Evolutionary conservation across 345 rosid genomes (phyloP), one percentile per base, ranked within the genome.

Genomic region (Citrus maxima): DNA sequence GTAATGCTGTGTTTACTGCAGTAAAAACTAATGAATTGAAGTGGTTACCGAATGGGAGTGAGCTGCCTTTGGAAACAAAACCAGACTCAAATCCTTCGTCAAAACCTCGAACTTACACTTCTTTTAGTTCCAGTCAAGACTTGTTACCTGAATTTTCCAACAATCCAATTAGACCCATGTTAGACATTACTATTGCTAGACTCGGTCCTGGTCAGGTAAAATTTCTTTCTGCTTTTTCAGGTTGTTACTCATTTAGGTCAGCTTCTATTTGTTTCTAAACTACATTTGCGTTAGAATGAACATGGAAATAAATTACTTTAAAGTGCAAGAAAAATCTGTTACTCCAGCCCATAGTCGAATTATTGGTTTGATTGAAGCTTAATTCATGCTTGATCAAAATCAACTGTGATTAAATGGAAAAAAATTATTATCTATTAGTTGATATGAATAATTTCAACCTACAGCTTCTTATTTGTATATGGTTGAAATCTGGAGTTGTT

Each of bases 41-140:
- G 81, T 96, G 99, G 99, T 86, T 92, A 75, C 93, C 97, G 7
- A 83, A 87, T 75, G 98, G 99, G 77, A 96, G 99, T 30, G 93
- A 90, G 87, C 80, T 93, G 46, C 64, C 81, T 58, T 91, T 86
- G 91, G 93, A 89, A 76, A 60, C 91, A 3, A 87, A 84, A 76
- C 58, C 74, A 22, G 80, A 80, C 78, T 76, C 85, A 63, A 84
- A 74, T 73, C 78, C 89, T 37, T 56, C 74, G 25, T 79, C 91
- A 60, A 91, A 89, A 84, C 87, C 94, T 4, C 88, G 86, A 78
- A 92, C 97, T 59, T 92, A 89, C 80, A 91, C 98, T 82, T 90
- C 88, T 22, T 95, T 92, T 73, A 85, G 80, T 74, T 83, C 87
- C 73, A 84, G 94, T 69, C 99, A 92, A 82, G 94, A 85, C 59